phyloP scores from a whole-genome alignment of 2,329 filamentous ascomycete species.

The Ceratocystis eucalypticola region DNA sequence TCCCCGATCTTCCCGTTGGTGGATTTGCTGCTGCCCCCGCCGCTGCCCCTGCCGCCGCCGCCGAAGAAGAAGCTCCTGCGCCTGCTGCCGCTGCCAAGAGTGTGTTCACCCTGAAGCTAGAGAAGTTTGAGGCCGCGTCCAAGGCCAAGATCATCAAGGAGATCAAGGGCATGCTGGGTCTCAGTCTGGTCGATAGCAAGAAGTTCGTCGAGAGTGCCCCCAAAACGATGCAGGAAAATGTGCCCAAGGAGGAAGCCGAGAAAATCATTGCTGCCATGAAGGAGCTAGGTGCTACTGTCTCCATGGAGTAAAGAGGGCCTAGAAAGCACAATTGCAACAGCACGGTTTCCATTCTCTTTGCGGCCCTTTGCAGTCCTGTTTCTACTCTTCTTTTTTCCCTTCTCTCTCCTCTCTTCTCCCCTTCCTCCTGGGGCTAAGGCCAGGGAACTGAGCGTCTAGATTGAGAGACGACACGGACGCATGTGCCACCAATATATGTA shows the following conservation, averaged over 20 bases:
- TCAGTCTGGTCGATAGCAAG: constrained; percentile 98
- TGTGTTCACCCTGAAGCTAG: constrained; percentile 89
- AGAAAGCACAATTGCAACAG: no score
- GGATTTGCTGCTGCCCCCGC: constrained; percentile 62
- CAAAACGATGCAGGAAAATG: constrained; percentile 97
- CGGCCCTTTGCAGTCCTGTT: neutral
- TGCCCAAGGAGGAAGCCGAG: constrained; percentile 97
- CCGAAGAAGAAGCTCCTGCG: constrained; percentile 64
- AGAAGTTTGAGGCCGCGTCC: constrained; percentile 69
- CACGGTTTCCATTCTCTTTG: constrained; percentile 6
- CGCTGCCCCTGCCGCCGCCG: constrained; percentile 44
- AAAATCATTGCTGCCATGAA: constrained; percentile 96
- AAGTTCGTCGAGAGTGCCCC: constrained; percentile 98
- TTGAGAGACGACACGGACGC: neutral
- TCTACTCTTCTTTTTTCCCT: neutral
- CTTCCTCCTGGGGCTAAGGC: neutral
- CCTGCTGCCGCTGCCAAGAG: constrained; percentile 89
- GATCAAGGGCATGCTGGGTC: constrained; percentile 86
- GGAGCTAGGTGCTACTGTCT: constrained; percentile 74
- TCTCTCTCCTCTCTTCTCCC: neutral
- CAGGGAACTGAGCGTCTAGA: neutral
- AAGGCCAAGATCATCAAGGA: constrained; percentile 99
- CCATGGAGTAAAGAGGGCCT: constrained; percentile 60
- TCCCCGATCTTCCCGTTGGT: constrained; percentile 91
- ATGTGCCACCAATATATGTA: constrained; percentile 7